Conservation (phyloP, 352 stramenopile genomes). For the Phytophthora megakarya region DNA sequence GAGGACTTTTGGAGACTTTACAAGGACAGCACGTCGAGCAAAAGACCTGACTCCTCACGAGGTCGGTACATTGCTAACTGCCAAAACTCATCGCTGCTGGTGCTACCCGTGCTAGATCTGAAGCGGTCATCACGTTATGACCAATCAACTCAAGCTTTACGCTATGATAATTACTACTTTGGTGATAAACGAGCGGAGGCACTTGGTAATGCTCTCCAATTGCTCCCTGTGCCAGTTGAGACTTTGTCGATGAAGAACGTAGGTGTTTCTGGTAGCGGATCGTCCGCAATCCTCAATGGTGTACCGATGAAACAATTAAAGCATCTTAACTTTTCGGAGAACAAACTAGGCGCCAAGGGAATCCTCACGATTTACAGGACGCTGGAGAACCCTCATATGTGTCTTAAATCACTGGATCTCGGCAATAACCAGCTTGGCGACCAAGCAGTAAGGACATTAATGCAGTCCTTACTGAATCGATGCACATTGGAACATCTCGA, state of each 20-base stretch:
- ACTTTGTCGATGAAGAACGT: slow-evolving; percentile 77
- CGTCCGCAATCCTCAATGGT: slow-evolving; percentile 61
- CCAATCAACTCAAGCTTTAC: slow-evolving; percentile 39
- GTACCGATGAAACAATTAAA: slow-evolving; percentile 54
- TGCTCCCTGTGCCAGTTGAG: slow-evolving; percentile 61
- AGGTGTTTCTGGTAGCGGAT: slow-evolving; percentile 58
- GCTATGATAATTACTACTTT: slow-evolving; percentile 81
- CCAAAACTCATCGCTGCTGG: slow-evolving; percentile 60
- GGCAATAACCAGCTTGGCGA: slow-evolving; percentile 79
- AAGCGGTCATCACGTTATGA: slow-evolving; percentile 56
- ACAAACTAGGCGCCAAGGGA: slow-evolving; percentile 60
- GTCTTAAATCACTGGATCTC: slow-evolving; percentile 66
- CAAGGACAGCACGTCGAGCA: slow-evolving; percentile 44
- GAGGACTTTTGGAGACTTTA: slow-evolving; percentile 69
- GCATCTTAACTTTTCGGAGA: slow-evolving; percentile 75
- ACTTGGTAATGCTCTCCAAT: slow-evolving; percentile 58
- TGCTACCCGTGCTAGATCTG: slow-evolving; percentile 69
- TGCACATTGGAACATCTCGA: slow-evolving; percentile 71
- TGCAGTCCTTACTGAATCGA: slow-evolving; percentile 70
- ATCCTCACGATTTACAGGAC: slow-evolving; percentile 60
- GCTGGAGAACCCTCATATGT: slow-evolving; percentile 57
- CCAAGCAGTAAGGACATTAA: slow-evolving; percentile 53
- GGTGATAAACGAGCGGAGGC: slow-evolving; percentile 68
- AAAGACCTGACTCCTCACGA: slow-evolving; percentile 53
- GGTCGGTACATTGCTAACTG: slow-evolving; percentile 68